phyloP scores from a whole-genome alignment of 2,329 filamentous ascomycete species.

The Monosporascus sp. region DNA sequence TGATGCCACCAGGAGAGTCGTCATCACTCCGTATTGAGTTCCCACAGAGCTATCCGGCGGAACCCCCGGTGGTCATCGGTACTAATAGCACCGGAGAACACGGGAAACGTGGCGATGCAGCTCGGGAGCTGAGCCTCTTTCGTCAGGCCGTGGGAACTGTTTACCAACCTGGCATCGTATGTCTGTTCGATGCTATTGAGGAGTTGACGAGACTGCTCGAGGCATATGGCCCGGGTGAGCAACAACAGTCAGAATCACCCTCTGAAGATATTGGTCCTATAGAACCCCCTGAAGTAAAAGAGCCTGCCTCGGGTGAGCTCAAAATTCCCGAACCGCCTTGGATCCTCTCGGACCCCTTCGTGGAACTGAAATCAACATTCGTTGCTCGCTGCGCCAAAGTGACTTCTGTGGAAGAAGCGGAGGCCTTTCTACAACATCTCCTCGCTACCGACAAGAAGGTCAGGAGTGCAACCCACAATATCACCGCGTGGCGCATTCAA shows the following conservation, averaged over 20 bases:
- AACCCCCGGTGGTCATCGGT: conserved; percentile 66
- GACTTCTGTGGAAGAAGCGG: conserved; percentile 64
- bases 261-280: conserved; percentile 7
- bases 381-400: conserved; percentile 71
- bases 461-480: conserved; percentile 88
- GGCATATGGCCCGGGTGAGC: conserved; percentile 22
- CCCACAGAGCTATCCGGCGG: conserved; percentile 66
- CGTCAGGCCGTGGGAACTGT: conserved; percentile 60
- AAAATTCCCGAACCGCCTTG: conserved; percentile 50
- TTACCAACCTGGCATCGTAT: conserved; percentile 71
- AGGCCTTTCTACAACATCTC: conserved; percentile 66
- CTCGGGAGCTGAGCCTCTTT: conserved; percentile 63
- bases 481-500: conserved; percentile 85
- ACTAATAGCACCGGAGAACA: conserved; percentile 71
- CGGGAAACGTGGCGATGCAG: conserved; percentile 66
- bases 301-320: conserved; percentile 6
- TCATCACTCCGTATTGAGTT: conserved; percentile 63
- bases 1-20: conserved; percentile 60
- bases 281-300: conserved; percentile 2
- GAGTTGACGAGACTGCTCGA: conserved; percentile 50
- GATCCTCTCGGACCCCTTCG: conserved; percentile 66
- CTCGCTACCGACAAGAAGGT: conserved; percentile 78
- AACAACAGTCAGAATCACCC: conserved; percentile 20
- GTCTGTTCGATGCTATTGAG: conserved; percentile 87
- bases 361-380: conserved; percentile 85